Evolutionary conservation across 1,284 basidiomycete species (phyloP).

Genomic region (Retiboletus flavoniger): DNA sequence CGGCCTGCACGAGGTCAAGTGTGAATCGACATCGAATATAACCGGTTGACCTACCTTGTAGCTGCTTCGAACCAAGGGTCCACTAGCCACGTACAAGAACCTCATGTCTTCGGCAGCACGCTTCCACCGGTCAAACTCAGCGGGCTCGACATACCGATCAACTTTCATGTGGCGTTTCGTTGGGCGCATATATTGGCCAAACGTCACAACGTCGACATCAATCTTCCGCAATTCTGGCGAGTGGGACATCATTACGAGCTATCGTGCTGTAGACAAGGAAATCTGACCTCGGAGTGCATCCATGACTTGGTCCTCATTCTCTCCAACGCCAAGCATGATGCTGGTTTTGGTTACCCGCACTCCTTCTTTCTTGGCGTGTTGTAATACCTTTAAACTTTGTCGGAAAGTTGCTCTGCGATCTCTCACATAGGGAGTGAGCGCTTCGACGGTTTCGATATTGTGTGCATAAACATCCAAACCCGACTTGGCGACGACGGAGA

Average conservation of each 20-base stretch:
- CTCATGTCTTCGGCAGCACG: conserved; percentile 88
- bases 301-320: conserved; percentile 81
- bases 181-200: conserved; percentile 99
- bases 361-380: conserved; percentile 79
- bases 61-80: conserved; percentile 92
- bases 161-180: conserved; percentile 99
- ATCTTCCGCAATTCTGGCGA: conserved; percentile 77
- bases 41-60: conserved; percentile 74
- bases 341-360: conserved; percentile 95
- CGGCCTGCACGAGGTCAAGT: conserved; percentile 54
- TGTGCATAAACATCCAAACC: conserved; percentile 98
- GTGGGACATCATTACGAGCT: not conserved
- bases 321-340: conserved; percentile 98
- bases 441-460: conserved; percentile 95
- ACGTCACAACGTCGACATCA: conserved; percentile 96
- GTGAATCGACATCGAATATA: conserved; percentile 4
- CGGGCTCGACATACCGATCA: conserved; percentile 90
- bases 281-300: conserved; percentile 76
- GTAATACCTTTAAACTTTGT: conserved; percentile 83
- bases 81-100: conserved; percentile 97
- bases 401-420: conserved; percentile 93
- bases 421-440: conserved; percentile 90
- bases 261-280: conserved; percentile 2
- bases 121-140: conserved; percentile 93
- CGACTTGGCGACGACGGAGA: conserved; percentile 84